Conservation (phyloP, 176 grass and related monocot species). For the Eragrostis nindensis region DNA sequence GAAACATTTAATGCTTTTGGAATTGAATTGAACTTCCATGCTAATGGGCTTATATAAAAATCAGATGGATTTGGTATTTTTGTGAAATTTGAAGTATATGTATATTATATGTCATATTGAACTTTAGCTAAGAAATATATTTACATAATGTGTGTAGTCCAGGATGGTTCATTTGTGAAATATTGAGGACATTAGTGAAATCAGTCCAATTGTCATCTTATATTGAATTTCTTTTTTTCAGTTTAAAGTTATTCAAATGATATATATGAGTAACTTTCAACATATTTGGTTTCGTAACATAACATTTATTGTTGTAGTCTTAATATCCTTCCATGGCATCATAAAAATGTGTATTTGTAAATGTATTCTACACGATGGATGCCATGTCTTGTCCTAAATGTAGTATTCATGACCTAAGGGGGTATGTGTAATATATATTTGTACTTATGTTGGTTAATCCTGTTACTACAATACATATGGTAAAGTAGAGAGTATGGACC, state of each 20-base stretch:
- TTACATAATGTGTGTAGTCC: neutral
- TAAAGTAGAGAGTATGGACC: neutral
- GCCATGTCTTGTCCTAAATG: neutral
- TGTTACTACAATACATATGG: neutral
- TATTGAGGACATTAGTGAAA: neutral
- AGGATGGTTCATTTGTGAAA: neutral
- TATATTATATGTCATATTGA: neutral
- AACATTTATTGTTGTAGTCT: neutral
- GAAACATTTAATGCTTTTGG: neutral
- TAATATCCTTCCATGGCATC: neutral
- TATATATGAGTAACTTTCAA: too few relatives aligned
- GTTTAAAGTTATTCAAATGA: too few relatives aligned
- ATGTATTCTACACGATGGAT: neutral
- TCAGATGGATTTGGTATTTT: neutral
- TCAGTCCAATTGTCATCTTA: neutral
- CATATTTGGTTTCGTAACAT: neutral
- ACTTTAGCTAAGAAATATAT: neutral
- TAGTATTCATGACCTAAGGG: neutral
- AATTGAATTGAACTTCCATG: neutral
- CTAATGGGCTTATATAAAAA: neutral
- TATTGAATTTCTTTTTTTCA: neutral
- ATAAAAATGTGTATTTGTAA: neutral
- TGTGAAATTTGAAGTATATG: neutral
- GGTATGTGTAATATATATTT: neutral
- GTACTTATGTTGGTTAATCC: neutral